Percentiles rank a stretch among this genome's conserved stretches.
Evolutionary conservation across 495 filamentous ascomycete genomes (phyloP).

Genomic region (Talaromyces liani): DNA sequence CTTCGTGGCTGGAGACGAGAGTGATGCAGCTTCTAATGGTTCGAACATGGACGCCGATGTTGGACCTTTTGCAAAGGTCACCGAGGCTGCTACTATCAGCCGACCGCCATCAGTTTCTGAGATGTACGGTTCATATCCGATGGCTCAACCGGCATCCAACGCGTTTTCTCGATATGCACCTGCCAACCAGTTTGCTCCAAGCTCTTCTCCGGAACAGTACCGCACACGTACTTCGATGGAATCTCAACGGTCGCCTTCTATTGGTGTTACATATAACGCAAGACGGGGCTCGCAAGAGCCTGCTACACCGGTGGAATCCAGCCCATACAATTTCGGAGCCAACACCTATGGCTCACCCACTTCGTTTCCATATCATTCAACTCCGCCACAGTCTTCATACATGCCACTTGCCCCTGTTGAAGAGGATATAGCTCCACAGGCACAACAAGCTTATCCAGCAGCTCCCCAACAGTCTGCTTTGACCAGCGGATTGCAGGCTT

Average conservation of each 20-base stretch:
- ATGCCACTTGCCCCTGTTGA: conserved; percentile 41
- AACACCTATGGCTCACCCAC: conserved; percentile 31
- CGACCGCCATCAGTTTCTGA: conserved; percentile 70
- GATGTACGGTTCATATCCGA: conserved; percentile 57
- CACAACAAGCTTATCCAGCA: conserved; percentile 15
- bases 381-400: conserved; percentile 42
- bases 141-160: conserved; percentile 25
- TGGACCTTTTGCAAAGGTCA: conserved; percentile 75
- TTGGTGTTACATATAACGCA: conserved; percentile 22
- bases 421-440: conserved; percentile 27
- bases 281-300: conserved; percentile 36
- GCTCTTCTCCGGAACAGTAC: conserved; percentile 41
- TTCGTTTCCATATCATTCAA: conserved; percentile 34
- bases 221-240: conserved; percentile 39
- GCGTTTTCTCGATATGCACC: conserved; percentile 62
- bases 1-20: conserved; percentile 89
- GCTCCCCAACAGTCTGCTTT: conserved; percentile 20
- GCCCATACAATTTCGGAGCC: conserved; percentile 19
- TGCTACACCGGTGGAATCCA: conserved; percentile 27
- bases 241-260: conserved; percentile 35
- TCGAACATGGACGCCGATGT: conserved; percentile 50
- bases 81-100: conserved; percentile 77
- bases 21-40: conserved; percentile 50
- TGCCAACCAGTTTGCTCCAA: conserved; percentile 37
- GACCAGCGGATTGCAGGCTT: conserved; percentile 16